A percentile compares a stretch with the other conserved stretches of the same genome.
Conservation (phyloP, 148 eudicot species). For the Vaccinium corymbosum region DNA sequence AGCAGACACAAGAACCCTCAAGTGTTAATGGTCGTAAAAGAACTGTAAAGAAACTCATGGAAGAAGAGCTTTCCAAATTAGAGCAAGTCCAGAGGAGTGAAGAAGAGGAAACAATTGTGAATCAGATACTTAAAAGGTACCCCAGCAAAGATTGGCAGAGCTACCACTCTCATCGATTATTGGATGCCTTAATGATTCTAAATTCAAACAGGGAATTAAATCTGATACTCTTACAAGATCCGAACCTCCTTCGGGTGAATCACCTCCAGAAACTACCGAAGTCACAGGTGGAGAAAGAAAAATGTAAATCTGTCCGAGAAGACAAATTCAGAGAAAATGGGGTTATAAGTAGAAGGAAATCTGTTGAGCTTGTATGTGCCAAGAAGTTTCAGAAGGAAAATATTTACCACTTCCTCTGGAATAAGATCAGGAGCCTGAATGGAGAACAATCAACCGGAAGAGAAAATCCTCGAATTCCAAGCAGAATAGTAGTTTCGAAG, state of each 20-base stretch:
- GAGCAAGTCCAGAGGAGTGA: slow-evolving; percentile 17
- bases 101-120: slow-evolving; percentile 19
- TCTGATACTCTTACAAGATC: slow-evolving; percentile 51
- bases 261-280: slow-evolving; percentile 35
- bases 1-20: not conserved
- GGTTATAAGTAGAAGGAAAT: not conserved
- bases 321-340: slow-evolving; percentile 3
- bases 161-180: slow-evolving; percentile 39
- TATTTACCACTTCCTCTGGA: slow-evolving; percentile 8
- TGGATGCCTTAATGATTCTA: slow-evolving; percentile 46
- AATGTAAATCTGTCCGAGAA: not conserved
- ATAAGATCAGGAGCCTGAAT: slow-evolving; percentile 11
- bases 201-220: slow-evolving; percentile 52
- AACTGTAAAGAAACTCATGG: slow-evolving; percentile 13
- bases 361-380: slow-evolving; percentile 7
- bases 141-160: slow-evolving; percentile 26
- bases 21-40: not conserved
- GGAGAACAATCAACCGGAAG: slow-evolving; percentile 5
- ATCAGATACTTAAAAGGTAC: slow-evolving; percentile 22
- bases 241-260: slow-evolving; percentile 41
- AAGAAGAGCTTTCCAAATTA: slow-evolving; percentile 10
- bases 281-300: slow-evolving; percentile 28
- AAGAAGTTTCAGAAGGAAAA: slow-evolving; percentile 13
- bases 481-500: slow-evolving; percentile 25
- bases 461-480: slow-evolving; percentile 16